A percentile compares a stretch with the other conserved stretches of the same genome.
Conservation (phyloP, 495 filamentous ascomycete genomes). For the Chaetomium tenue region DNA sequence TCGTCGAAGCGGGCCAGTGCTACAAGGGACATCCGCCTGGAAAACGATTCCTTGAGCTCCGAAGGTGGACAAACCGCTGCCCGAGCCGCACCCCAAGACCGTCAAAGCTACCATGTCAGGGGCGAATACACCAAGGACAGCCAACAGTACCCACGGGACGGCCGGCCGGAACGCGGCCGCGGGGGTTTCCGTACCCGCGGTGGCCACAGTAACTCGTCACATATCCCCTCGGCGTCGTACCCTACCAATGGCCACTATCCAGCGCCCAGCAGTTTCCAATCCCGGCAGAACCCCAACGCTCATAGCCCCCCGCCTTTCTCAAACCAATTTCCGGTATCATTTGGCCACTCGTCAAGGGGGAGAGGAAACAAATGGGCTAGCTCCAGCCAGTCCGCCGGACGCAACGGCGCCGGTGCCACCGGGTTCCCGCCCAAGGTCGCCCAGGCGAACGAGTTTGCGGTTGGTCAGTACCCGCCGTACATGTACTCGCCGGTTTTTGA, state of each 20-base stretch:
- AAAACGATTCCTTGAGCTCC: conserved; percentile 22
- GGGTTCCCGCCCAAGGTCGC: conserved; percentile 25
- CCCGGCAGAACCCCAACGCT: conserved; percentile 28
- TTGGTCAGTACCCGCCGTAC: conserved; percentile 26
- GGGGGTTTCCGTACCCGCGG: conserved; percentile 44
- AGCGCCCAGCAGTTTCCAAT: conserved; percentile 24
- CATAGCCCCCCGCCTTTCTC: conserved; percentile 30
- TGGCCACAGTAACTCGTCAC: conserved; percentile 28
- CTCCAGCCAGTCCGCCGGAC: conserved; percentile 21
- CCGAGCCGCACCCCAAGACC: conserved; percentile 24
- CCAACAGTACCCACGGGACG: conserved; percentile 37
- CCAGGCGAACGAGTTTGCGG: conserved; percentile 25
- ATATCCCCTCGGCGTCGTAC: conserved; percentile 21
- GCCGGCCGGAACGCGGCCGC: conserved; percentile 39
- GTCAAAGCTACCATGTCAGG: conserved; percentile 23
- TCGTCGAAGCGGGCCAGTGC: conserved; percentile 25
- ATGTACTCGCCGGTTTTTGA: conserved; percentile 26
- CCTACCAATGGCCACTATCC: conserved; percentile 32
- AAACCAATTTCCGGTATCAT: conserved; percentile 28
- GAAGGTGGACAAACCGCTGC: conserved; percentile 22
- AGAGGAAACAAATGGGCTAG: conserved; percentile 31
- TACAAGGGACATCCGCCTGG: conserved; percentile 29
- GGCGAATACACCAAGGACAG: conserved; percentile 29
- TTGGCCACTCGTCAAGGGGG: conserved; percentile 26
- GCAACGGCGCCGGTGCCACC: conserved; percentile 24